phyloP scores from a whole-genome alignment of 257 asterid genomes.

The Lantana camara region DNA sequence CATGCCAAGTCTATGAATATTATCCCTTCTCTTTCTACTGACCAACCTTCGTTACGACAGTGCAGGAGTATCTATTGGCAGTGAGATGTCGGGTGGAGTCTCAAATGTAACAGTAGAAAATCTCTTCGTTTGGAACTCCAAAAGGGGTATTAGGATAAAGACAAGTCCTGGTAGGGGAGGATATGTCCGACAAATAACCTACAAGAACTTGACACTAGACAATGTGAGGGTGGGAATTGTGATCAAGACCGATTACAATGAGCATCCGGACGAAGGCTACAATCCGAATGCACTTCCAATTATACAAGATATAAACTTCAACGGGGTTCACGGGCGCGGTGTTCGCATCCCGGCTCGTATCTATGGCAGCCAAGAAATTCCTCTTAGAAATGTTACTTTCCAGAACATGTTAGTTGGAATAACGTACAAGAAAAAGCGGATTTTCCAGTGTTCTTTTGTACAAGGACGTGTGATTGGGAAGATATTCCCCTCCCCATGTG shows the following conservation, averaged over 20 bases:
- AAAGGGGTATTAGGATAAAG: constrained; percentile 84
- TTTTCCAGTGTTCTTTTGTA: constrained; percentile 85
- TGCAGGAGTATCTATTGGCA: constrained; percentile 94
- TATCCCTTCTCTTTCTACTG: constrained; percentile 25
- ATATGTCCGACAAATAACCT: constrained; percentile 58
- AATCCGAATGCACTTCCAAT: constrained; percentile 75
- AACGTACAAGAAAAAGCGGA: constrained; percentile 87
- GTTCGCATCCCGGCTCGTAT: constrained; percentile 90
- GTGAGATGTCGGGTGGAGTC: constrained; percentile 98
- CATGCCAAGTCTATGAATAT: too few relatives aligned
- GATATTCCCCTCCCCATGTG: constrained; percentile 82
- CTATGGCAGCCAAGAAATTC: constrained; percentile 82
- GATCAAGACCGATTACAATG: constrained; percentile 86
- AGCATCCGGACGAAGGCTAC: constrained; percentile 85
- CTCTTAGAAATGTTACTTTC: constrained; percentile 66
- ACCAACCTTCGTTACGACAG: constrained; percentile 45
- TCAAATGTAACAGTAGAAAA: constrained; percentile 69
- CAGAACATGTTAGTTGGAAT: constrained; percentile 75
- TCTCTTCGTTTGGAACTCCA: constrained; percentile 83
- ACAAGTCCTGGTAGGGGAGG: constrained; percentile 93
- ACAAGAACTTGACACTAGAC: constrained; percentile 69
- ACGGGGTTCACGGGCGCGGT: constrained; percentile 75
- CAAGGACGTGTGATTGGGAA: constrained; percentile 81
- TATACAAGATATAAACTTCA: constrained; percentile 65
- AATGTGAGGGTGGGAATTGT: constrained; percentile 91